Evolutionary conservation across 2,329 filamentous ascomycete genomes (phyloP), one percentile per base, ranked within the genome.

Genomic region (Nemania diffusa): DNA sequence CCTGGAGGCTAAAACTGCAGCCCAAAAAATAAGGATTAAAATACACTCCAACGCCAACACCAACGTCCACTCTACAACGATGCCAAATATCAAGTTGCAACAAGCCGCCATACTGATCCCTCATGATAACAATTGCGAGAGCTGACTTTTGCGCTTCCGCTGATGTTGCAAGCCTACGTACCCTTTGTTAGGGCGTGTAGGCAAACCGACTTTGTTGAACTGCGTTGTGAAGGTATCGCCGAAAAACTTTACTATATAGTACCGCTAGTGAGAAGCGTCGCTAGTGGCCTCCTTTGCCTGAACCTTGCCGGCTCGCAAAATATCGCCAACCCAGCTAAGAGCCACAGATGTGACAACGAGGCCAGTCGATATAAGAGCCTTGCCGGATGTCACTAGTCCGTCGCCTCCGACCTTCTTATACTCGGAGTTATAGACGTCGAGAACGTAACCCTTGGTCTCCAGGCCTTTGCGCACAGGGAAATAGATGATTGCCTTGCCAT

Each of bases 361-460:
- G 26, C 87, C 85, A 15, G 91, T 92, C 58, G 86, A 87, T 71
- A 93, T 82, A 15, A 88, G 81, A 11, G 92, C 92, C 84, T 92
- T 93, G 75, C 90, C 87, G 67, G 87, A 86, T 3, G 88, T 86
- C n/a, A 93, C 81, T 40, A 91, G 77, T 52, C 89, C 88, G 34
- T 90, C 85, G 69, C 88, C 87, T 52, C 88, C 87, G 46, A 84
- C 84, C 81, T 89, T 90, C 83, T 90, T 90, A 71, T 83, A 82
- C 80, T 91, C 87, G 65, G 82, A 78, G 65, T 81, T 81, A 78
- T 88, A 91, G 65, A 88, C 81, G 61, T 81, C 79, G 62, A 87
- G 75, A 67, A 91, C 83, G 72, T 90, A 88, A 63, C 90, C 87
- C 78, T 86, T 88, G 72, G 87, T 85, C 79, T 90, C 86, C 20